phyloP scores from a whole-genome alignment of 768 basidiomycete genomes.

The Suillus paluster region DNA sequence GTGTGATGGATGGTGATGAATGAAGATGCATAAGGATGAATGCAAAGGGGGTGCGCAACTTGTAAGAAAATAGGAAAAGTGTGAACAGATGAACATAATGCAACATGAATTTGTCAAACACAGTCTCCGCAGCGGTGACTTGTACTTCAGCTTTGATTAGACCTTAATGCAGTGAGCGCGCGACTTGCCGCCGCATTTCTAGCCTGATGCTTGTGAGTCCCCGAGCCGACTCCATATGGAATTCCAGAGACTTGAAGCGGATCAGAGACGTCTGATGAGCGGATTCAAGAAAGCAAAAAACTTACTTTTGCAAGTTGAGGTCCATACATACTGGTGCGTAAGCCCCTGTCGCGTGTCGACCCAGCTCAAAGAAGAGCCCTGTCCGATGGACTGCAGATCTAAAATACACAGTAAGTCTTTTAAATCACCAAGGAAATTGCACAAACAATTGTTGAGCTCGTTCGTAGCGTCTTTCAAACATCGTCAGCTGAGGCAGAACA shows the following conservation, averaged over 20 bases:
- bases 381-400: slow-evolving; percentile 60
- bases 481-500: not conserved
- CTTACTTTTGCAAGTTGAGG: slow-evolving; percentile 60
- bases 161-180: slow-evolving; percentile 43
- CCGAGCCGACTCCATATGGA: slow-evolving; percentile 53
- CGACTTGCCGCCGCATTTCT: slow-evolving; percentile 44
- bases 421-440: not conserved
- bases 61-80: slow-evolving; percentile 3
- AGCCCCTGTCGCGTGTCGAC: slow-evolving; percentile 49
- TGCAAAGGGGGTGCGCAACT: not conserved
- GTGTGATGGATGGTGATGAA: not conserved
- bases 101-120: not conserved
- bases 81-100: not conserved
- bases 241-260: slow-evolving; percentile 51
- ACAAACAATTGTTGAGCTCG: slow-evolving; percentile 47
- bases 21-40: not conserved
- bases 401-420: slow-evolving; percentile 2
- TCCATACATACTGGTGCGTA: slow-evolving; percentile 56
- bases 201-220: slow-evolving; percentile 53
- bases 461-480: slow-evolving; percentile 31
- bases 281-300: slow-evolving; percentile 16
- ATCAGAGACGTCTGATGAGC: slow-evolving; percentile 16
- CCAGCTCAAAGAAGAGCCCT: slow-evolving; percentile 56
- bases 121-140: not conserved
- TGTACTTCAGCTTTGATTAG: slow-evolving; percentile 19